These are phyloP conservation scores for Aurinia saxatilis DNA, from an alignment of 345 rosid species.

Conservation along the genomic window DNA sequence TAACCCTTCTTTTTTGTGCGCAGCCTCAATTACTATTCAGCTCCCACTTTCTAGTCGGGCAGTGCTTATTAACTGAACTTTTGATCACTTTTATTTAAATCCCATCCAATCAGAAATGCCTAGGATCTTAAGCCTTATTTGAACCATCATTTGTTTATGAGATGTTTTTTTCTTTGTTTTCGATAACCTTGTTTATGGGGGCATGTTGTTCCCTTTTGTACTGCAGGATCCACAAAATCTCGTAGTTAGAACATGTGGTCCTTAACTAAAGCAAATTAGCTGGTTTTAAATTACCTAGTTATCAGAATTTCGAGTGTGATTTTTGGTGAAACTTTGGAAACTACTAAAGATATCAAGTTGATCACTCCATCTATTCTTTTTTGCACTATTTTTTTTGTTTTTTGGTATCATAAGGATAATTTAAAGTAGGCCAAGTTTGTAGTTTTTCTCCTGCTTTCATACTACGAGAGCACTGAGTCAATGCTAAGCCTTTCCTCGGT, in stretches of 20 bases:
- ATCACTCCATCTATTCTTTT: neutral
- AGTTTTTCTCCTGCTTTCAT: neutral
- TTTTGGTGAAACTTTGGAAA: constrained; percentile 1
- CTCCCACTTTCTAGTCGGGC: neutral
- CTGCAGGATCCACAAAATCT: constrained; percentile 12
- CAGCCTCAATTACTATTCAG: neutral
- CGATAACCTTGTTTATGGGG: neutral
- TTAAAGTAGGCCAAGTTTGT: neutral
- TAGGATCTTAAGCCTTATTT: constrained; percentile 11
- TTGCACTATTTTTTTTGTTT: neutral
- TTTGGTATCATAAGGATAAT: neutral
- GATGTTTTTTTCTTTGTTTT: neutral
- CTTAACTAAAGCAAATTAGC: neutral
- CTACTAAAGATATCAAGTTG: constrained; percentile 2
- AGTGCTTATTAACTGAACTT: neutral
- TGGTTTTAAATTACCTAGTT: neutral
- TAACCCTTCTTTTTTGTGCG: neutral
- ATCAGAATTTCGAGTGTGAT: neutral
- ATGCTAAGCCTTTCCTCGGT: neutral
- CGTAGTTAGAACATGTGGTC: constrained; percentile 3
- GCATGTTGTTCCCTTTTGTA: constrained; percentile 11
- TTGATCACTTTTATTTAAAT: neutral
- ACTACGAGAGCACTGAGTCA: neutral
- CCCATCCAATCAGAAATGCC: constrained; percentile 14
- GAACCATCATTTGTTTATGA: constrained; percentile 8